Evolutionary conservation across 2,329 filamentous ascomycete genomes (phyloP), one percentile per base, ranked within the genome.

Genomic region (Trichoderma arundinaceum): DNA sequence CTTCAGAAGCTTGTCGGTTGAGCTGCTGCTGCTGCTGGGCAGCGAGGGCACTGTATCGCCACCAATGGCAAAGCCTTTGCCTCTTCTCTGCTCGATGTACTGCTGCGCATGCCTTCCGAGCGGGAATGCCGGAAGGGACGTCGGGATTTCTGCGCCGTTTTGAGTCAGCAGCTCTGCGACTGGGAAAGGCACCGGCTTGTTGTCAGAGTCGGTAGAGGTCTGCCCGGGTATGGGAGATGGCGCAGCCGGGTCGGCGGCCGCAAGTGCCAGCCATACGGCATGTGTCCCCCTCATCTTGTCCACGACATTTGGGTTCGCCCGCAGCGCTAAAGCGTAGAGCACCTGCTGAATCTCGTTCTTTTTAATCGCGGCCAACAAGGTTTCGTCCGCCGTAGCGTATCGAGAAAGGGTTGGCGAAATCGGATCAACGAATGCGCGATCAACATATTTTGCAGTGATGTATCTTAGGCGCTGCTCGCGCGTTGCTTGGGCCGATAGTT

Each of bases 261-360:
- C 93, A 28, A 99, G 86, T 15, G 96, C 96, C 48, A 99, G 83
- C 80, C 94, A 98, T 15, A 98, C 86, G 1, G 91, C 89, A 75
- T 96, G 94, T 0, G 94, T 97, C 48, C 90, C 91, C 62, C 95
- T 87, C 44, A 93, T 95, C 69, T 89, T 92, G 76, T 99, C 95
- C 5, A 88, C 82, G 3, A 90, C 86, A 73, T 99, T 99, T 13
- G 94, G 92, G 73, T 94, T 97, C 13, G 92, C 95, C 68, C 86
- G 86, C 38, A 97, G 83, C 1, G 95, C 92, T 53, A 99, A 83
- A 3, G 92, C 94, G 73, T 97, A 96, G 32, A 99, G 86, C 28
- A 97, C 93, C 69, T 93, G 91, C 74, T 95, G 91, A 64, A 99
- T 92, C 74, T 99, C 94, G 76, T 97, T 97, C 78, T 90, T 92